Conservation (phyloP, 2,329 filamentous ascomycete species). For the Colletotrichum siamense region DNA sequence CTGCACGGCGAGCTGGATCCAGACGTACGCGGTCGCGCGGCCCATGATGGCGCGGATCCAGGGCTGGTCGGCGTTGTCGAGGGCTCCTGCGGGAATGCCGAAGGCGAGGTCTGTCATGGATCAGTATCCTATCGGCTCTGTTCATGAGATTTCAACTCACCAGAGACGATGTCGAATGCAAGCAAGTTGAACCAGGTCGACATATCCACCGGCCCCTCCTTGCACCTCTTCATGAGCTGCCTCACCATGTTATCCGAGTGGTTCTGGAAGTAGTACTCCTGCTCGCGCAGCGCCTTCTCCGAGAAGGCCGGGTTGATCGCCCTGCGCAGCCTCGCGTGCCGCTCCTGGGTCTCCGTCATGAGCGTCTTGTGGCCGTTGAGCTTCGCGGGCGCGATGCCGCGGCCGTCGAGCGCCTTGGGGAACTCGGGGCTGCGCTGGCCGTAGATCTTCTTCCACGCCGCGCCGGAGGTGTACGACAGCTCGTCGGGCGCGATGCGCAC, state of each 20-base stretch:
- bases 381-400: not conserved
- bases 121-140: not conserved
- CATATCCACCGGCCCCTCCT: constrained; percentile 22
- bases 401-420: not conserved
- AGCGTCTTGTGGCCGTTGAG: not conserved
- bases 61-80: not conserved
- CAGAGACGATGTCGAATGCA: constrained; percentile 30
- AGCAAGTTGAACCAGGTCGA: constrained; percentile 29
- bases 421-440: constrained; percentile 23
- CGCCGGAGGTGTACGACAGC: constrained; percentile 39
- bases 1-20: not conserved
- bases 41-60: not conserved
- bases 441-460: constrained; percentile 47
- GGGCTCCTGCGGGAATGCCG: not conserved
- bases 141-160: not conserved
- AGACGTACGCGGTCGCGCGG: not conserved
- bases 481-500: constrained; percentile 44
- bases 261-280: constrained; percentile 30
- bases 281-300: constrained; percentile 31
- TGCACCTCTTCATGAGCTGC: constrained; percentile 8
- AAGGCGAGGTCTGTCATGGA: not conserved
- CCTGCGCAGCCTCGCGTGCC: constrained; percentile 25
- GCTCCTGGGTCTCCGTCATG: not conserved
- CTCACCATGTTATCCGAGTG: constrained; percentile 30
- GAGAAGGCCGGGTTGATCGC: constrained; percentile 33